Percentiles rank a stretch among this genome's conserved stretches.
These are phyloP conservation scores for Mortierella claussenii DNA, from an alignment of 192 early-diverging fungal genomes.

Conservation along the genomic window DNA sequence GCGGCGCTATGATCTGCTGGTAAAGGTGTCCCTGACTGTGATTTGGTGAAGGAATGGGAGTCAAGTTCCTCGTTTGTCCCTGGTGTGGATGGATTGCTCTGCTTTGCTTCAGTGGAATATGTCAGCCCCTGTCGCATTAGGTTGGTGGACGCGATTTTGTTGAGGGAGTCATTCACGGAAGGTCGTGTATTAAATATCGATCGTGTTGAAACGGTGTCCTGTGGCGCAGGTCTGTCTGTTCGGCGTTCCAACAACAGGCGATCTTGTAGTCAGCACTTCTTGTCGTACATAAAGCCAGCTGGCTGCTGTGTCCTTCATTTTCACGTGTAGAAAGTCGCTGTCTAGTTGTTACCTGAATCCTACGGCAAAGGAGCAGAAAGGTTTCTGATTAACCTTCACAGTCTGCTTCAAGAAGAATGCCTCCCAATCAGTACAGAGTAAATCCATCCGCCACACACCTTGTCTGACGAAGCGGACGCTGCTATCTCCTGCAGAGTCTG, in stretches of 20 bases:
- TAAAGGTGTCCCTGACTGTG: conserved; percentile 39
- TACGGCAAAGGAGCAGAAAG: too few species aligned
- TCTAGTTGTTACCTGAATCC: not conserved
- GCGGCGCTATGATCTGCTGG: conserved; percentile 50
- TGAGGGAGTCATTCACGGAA: conserved; percentile 21
- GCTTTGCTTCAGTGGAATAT: not conserved
- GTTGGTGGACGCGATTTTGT: conserved; percentile 22
- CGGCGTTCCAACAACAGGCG: too few species aligned
- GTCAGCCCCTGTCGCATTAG: conserved; percentile 29
- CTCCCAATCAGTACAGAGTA: too few species aligned
- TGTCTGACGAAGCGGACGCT: not conserved
- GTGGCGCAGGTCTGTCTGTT: conserved; percentile 21
- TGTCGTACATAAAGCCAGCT: too few species aligned
- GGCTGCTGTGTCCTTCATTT: too few species aligned
- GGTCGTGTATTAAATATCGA: not conserved
- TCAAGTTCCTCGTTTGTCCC: not conserved
- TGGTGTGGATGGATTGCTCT: not conserved
- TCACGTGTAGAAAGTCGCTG: too few species aligned
- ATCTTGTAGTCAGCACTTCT: too few species aligned
- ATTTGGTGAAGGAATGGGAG: conserved; percentile 17
- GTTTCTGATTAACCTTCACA: too few species aligned
- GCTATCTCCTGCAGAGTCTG: not conserved
- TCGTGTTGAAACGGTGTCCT: conserved; percentile 39
- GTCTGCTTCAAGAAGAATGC: too few species aligned
- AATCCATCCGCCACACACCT: conserved; percentile 5